Percentiles rank a stretch among this genome's conserved stretches.
These are phyloP conservation scores for Monascus ruber DNA, from an alignment of 2,329 filamentous ascomycete genomes.

Conservation along the genomic window DNA sequence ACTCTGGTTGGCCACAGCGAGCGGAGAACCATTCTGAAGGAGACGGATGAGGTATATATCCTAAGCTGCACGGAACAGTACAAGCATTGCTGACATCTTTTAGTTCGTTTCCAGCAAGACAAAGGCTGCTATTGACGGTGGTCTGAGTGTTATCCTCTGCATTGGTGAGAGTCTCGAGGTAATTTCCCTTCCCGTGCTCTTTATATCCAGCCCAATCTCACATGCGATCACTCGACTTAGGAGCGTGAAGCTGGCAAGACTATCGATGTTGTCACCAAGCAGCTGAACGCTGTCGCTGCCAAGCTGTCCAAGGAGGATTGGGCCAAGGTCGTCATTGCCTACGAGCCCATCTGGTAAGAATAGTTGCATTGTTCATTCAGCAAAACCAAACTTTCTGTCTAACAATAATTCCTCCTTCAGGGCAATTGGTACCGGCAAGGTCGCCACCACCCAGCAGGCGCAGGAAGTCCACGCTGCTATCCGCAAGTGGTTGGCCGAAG, in stretches of 20 bases:
- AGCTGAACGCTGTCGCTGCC: conserved; percentile 73
- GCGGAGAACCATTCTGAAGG: conserved; percentile 78
- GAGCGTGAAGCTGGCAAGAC: conserved; percentile 80
- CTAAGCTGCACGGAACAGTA: background rate
- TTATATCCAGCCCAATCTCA: conserved; percentile 7
- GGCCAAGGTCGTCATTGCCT: conserved; percentile 90
- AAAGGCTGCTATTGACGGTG: conserved; percentile 79
- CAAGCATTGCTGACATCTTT: background rate
- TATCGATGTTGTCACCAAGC: conserved; percentile 58
- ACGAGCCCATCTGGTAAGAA: conserved; percentile 96
- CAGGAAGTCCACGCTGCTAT: conserved; percentile 91
- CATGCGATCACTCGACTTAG: conserved; percentile 19
- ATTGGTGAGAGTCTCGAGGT: conserved; percentile 84
- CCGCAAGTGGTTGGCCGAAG: conserved; percentile 68
- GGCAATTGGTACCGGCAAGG: conserved; percentile 82
- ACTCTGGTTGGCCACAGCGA: conserved; percentile 89
- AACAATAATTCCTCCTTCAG: conserved; percentile 17
- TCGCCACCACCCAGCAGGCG: conserved; percentile 77
- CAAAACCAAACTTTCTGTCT: background rate
- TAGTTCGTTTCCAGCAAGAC: conserved; percentile 81
- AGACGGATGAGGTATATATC: conserved; percentile 55
- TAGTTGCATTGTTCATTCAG: background rate
- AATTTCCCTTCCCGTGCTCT: conserved; percentile 9
- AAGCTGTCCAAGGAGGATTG: conserved; percentile 60
- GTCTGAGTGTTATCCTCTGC: conserved; percentile 88